Base-by-base conservation (phyloP, 805 yeast genomes). In the Torulaspora franciscae region DNA sequence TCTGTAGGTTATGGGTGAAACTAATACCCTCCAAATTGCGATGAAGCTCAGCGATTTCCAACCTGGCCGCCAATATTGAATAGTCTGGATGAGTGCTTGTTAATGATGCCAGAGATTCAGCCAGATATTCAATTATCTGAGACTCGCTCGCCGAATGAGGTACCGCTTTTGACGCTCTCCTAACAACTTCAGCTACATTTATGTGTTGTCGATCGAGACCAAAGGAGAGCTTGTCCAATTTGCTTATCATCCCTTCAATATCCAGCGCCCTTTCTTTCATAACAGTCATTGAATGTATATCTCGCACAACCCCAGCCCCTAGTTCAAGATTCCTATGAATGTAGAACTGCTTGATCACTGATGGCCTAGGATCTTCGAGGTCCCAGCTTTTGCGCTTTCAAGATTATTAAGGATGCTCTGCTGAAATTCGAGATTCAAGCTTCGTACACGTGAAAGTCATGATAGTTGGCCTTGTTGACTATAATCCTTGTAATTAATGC, bases 61-160 rank as follows among this genome's bases (percentile, higher is more conserved):
- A 81, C 68, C 98, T 80, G 19, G 97, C 97, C 43, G 96, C 96
- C 56, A 89, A 75, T 33, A 80, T 80, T 26, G 96, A 95, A 58
- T 91, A 90, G 69, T 91, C 97, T n/a, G 97, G 97, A 66, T 91
- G 98, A 50, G 85, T 79, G 11, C 96, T 90, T 46, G 96, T 87
- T 95, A 91, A 84, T 58, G 83, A 84, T 33, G 97, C 96, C 42
- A 95, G 91, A 27, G 96, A 87, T 69, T 91, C 98, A 34, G 97
- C 96, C 34, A 96, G 88, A 40, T 41, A 41, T 30, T 27, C 43
- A 6, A 45, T 24, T 2, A 45, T 32, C 35, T 48, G 45, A 10
- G 32, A 28, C 13, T 22, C 34, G 9, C 43, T 41, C 6, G 46
- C 36, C 11, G 37, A 19, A 7, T 35, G 29, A 13, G 58, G 55